phyloP scores from a whole-genome alignment of 2,329 filamentous ascomycete genomes.

The Exutisphaerella laricina region DNA sequence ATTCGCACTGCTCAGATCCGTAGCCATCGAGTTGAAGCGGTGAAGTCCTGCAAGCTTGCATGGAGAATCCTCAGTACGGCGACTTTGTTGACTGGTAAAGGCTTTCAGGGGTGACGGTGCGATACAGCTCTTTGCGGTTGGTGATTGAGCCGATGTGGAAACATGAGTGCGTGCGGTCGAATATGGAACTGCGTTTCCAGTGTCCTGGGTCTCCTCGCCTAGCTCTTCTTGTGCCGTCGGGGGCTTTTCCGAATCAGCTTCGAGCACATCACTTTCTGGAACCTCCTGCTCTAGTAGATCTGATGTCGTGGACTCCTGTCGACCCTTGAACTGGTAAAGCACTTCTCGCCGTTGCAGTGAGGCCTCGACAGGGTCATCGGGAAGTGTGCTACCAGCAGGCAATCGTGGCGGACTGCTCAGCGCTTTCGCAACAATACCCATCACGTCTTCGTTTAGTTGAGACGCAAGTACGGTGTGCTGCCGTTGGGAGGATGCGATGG shows the following conservation, averaged over 20 bases:
- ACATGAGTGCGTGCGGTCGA: conserved; percentile 39
- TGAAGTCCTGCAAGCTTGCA: conserved; percentile 29
- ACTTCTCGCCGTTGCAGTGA: conserved; percentile 13
- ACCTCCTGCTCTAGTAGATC: conserved; percentile 18
- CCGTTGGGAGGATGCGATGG: conserved; percentile 21
- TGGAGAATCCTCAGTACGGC: conserved; percentile 28
- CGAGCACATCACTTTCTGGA: conserved; percentile 30
- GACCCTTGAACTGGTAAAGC: conserved; percentile 14
- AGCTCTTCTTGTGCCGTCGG: conserved; percentile 2
- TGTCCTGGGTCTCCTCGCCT: conserved; percentile 13
- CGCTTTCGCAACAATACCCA: conserved; percentile 16
- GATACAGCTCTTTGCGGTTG: conserved; percentile 14
- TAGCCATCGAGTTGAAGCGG: conserved; percentile 30
- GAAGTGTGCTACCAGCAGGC: conserved; percentile 16
- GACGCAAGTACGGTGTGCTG: conserved; percentile 16
- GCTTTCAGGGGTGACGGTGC: conserved; percentile 19
- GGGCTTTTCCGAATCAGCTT: conserved; percentile 1
- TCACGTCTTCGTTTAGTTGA: conserved; percentile 10
- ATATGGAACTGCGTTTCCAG: conserved; percentile 20
- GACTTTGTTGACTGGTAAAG: conserved; percentile 25
- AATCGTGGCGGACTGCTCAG: conserved; percentile 34
- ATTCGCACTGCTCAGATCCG: conserved; percentile 18
- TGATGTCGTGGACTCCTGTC: conserved; percentile 2
- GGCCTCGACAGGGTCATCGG: conserved; percentile 20
- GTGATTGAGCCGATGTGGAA: conserved; percentile 25